Conservation (phyloP, 805 yeast species). For the Candida mattraensis region DNA sequence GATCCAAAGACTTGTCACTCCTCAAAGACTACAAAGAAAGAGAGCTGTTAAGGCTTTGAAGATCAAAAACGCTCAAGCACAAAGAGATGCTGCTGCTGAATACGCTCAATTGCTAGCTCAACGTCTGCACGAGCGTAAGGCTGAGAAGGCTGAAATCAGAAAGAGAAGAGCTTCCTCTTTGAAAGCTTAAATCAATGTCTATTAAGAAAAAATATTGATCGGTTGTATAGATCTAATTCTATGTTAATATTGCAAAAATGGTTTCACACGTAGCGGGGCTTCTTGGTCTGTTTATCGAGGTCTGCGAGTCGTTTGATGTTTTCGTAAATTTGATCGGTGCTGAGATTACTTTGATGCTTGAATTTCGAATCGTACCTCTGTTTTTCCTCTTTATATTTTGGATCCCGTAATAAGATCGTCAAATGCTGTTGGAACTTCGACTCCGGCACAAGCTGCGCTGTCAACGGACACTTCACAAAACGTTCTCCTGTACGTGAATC, state of each 20-base stretch:
- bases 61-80: conserved; percentile 96
- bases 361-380: conserved; percentile 59
- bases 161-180: conserved; percentile 99
- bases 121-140: conserved; percentile 97
- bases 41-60: conserved; percentile 92
- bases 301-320: conserved; percentile 49
- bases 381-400: conserved; percentile 70
- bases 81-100: conserved; percentile 99
- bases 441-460: conserved; percentile 70
- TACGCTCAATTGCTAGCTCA: conserved; percentile 98
- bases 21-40: conserved; percentile 99
- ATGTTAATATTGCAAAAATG: too few species aligned
- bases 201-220: conserved; percentile 7
- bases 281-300: conserved; percentile 13
- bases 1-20: conserved; percentile 99
- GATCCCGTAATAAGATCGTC: conserved; percentile 69
- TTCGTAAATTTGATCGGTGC: conserved; percentile 53
- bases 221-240: too few species aligned
- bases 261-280: too few species aligned
- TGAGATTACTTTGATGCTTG: conserved; percentile 31
- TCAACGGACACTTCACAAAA: conserved; percentile 72
- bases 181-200: conserved; percentile 64
- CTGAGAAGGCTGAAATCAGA: conserved; percentile 96
- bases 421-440: conserved; percentile 70
- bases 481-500: conserved; percentile 26